Percentiles rank a stretch among this genome's conserved stretches.
phyloP scores from a whole-genome alignment of 352 stramenopile genomes.

The Pythium phragmitis region DNA sequence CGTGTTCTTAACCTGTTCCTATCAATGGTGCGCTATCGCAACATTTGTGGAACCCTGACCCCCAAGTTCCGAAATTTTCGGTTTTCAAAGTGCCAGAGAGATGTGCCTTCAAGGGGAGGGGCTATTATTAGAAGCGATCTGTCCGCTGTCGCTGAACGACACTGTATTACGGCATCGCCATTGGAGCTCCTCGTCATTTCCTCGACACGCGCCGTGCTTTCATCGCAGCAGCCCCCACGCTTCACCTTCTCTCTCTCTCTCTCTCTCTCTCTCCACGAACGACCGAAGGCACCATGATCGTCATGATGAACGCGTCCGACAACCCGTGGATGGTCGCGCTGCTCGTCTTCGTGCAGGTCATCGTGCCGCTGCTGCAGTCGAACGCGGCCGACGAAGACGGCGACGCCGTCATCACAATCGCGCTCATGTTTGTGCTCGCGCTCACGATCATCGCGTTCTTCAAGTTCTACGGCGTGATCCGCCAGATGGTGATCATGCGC shows the following conservation, averaged over 20 bases:
- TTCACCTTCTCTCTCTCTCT: background rate
- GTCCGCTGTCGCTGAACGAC: background rate
- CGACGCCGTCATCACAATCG: constrained; percentile 47
- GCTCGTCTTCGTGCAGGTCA: constrained; percentile 74
- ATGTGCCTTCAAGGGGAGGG: background rate
- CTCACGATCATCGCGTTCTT: constrained; percentile 53
- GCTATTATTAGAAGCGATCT: constrained; percentile 17
- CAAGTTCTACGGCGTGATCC: constrained; percentile 56
- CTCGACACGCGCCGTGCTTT: background rate
- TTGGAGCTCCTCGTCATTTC: constrained; percentile 8
- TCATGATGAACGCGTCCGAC: constrained; percentile 75
- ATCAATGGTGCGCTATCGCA: no score
- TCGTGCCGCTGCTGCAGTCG: constrained; percentile 74
- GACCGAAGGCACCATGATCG: constrained; percentile 46
- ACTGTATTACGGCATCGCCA: constrained; percentile 11
- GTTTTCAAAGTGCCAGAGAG: background rate
- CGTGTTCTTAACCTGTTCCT: no score
- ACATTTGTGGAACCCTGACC: no score
- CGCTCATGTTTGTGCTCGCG: constrained; percentile 57
- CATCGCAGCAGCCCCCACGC: background rate
- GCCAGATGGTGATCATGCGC: constrained; percentile 40
- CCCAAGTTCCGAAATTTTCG: constrained; percentile 7
- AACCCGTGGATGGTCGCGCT: constrained; percentile 81
- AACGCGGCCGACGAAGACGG: constrained; percentile 55
- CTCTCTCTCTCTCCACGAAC: background rate